phyloP scores from a whole-genome alignment of 2,329 filamentous ascomycete genomes.

The Gliomastix tumulicola region DNA sequence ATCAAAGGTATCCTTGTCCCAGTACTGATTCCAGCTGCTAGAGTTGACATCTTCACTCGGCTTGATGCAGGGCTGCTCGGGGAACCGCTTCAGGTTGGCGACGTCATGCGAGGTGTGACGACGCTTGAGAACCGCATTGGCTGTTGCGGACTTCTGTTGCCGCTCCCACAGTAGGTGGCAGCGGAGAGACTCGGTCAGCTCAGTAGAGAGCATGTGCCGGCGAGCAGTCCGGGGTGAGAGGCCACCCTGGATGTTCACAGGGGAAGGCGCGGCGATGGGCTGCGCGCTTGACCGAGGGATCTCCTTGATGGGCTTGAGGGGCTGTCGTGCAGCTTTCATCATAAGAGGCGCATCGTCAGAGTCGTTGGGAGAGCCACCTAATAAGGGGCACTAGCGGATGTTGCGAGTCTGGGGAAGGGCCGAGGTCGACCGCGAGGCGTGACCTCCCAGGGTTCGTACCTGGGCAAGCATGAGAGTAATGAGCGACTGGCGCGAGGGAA shows the following conservation, averaged over 20 bases:
- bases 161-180: slow-evolving; percentile 92
- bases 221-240: slow-evolving; percentile 88
- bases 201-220: slow-evolving; percentile 90
- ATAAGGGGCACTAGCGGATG: slow-evolving; percentile 30
- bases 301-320: slow-evolving; percentile 50
- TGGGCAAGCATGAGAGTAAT: slow-evolving; percentile 84
- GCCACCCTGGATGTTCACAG: slow-evolving; percentile 59
- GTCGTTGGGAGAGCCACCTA: slow-evolving; percentile 47
- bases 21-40: slow-evolving; percentile 79
- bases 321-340: slow-evolving; percentile 52
- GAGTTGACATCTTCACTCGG: slow-evolving; percentile 57
- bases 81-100: slow-evolving; percentile 78
- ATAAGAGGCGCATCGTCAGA: slow-evolving; percentile 56
- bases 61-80: slow-evolving; percentile 56
- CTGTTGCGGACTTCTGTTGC: slow-evolving; percentile 86
- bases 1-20: slow-evolving; percentile 64
- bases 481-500: slow-evolving; percentile 79
- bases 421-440: slow-evolving; percentile 60
- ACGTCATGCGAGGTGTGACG: slow-evolving; percentile 88
- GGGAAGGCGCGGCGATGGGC: slow-evolving; percentile 66
- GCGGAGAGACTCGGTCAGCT: slow-evolving; percentile 86
- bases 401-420: slow-evolving; percentile 52
- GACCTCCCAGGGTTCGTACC: slow-evolving; percentile 62
- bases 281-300: slow-evolving; percentile 62
- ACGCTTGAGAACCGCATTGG: slow-evolving; percentile 82